Conservation (phyloP, 148 eudicot species). For the Rhododendron mucronatum region DNA sequence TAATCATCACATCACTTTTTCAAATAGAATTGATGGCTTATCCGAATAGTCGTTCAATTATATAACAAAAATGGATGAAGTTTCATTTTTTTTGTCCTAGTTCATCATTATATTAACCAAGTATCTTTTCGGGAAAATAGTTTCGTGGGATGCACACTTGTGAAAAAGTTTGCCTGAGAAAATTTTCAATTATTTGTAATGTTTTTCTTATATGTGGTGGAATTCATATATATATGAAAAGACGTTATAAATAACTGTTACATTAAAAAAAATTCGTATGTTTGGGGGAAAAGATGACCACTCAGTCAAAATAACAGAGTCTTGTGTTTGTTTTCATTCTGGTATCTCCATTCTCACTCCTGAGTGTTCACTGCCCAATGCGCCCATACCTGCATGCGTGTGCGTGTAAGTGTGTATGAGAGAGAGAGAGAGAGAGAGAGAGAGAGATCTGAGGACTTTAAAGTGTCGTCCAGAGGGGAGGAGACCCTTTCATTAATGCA, state of each 20-base stretch:
- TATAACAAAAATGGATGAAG: not conserved
- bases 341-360: not conserved
- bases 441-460: not conserved
- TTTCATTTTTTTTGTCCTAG: too few relatives aligned
- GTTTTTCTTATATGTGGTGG: too few relatives aligned
- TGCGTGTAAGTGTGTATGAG: not conserved
- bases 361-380: not conserved
- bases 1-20: not conserved
- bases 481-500: slow-evolving; percentile 19
- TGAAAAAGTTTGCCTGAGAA: too few relatives aligned
- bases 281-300: too few relatives aligned
- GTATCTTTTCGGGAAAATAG: not conserved
- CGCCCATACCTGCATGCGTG: not conserved
- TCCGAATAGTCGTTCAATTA: not conserved
- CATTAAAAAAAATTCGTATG: too few relatives aligned
- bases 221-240: too few relatives aligned
- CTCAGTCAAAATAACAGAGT: too few relatives aligned
- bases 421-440: not conserved
- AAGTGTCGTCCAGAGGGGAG: slow-evolving; percentile 12
- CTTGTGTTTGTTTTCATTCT: not conserved
- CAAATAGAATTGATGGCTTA: not conserved
- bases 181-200: too few relatives aligned
- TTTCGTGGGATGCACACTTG: too few relatives aligned
- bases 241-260: too few relatives aligned
- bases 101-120: not conserved